Conservation (phyloP, 1,139 yeast genomes). For the Taiozyma sp. region DNA sequence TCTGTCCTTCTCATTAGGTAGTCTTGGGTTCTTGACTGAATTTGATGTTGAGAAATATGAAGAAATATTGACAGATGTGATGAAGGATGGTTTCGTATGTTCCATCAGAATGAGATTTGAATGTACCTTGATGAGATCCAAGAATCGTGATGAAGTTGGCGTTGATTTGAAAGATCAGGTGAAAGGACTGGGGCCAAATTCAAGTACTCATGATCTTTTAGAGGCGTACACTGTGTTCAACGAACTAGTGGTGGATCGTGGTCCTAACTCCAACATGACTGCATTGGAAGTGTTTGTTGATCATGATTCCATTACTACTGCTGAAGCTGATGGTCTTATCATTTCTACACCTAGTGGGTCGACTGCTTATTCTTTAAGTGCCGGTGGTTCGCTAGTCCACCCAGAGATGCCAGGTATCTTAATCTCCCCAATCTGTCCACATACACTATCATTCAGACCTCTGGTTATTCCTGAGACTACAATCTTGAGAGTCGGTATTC, state of each 20-base stretch:
- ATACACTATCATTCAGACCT: constrained; percentile 81
- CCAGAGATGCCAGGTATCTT: constrained; percentile 81
- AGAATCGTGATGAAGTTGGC: constrained; percentile 10
- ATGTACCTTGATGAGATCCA: constrained; percentile 58
- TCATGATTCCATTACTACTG: constrained; percentile 71
- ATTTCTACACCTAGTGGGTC: constrained; percentile 90
- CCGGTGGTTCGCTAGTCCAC: constrained; percentile 87
- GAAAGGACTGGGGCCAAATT: constrained; percentile 9
- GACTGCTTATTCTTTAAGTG: constrained; percentile 81
- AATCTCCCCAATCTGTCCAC: constrained; percentile 82
- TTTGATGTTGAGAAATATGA: constrained; percentile 58
- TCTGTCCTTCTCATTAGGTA: constrained; percentile 75
- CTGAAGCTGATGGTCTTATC: constrained; percentile 83
- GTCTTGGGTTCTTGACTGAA: constrained; percentile 79
- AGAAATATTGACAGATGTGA: constrained; percentile 49
- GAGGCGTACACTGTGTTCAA: constrained; percentile 63
- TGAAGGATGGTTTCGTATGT: constrained; percentile 59
- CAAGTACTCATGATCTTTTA: constrained; percentile 28
- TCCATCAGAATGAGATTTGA: constrained; percentile 74
- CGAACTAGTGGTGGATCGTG: constrained; percentile 82
- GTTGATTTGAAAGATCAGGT: constrained; percentile 16
- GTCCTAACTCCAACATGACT: constrained; percentile 76
- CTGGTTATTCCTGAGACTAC: constrained; percentile 70
- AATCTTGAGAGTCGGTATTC: constrained; percentile 64
- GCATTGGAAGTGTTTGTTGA: constrained; percentile 76